These are phyloP conservation scores for Fusarium dimerum DNA, from an alignment of 2,329 filamentous ascomycete genomes.

Conservation along the genomic window DNA sequence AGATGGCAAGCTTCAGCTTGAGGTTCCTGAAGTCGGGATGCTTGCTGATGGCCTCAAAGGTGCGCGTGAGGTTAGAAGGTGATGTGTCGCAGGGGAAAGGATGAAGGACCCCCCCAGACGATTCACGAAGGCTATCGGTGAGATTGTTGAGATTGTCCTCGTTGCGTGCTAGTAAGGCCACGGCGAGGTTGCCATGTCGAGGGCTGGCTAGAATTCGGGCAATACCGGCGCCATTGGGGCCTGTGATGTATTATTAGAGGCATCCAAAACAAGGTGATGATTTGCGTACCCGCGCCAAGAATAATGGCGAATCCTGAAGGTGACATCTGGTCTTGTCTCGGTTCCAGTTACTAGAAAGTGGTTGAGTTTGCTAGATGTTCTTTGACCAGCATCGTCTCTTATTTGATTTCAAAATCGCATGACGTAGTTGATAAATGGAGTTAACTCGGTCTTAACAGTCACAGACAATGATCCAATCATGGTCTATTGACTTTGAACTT, in stretches of 20 bases:
- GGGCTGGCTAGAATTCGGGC: constrained; percentile 39
- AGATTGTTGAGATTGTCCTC: constrained; percentile 29
- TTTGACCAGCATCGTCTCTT: no score
- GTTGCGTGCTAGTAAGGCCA: constrained; percentile 21
- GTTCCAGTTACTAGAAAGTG: no score
- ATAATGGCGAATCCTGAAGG: constrained; percentile 52
- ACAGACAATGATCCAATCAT: no score
- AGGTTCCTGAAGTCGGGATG: constrained; percentile 49
- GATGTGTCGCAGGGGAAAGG: constrained; percentile 18
- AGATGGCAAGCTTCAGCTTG: constrained; percentile 54
- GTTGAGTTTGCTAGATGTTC: no score
- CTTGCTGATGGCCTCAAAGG: constrained; percentile 40
- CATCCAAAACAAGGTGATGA: constrained; percentile 25
- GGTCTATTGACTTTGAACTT: no score
- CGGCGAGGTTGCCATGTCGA: constrained; percentile 16
- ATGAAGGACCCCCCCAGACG: constrained; percentile 39
- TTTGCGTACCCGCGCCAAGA: constrained; percentile 48
- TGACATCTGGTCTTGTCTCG: no score
- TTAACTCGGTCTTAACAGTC: no score
- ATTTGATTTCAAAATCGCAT: no score
- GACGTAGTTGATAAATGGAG: no score
- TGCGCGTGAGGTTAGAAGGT: constrained; percentile 5
- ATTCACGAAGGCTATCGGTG: constrained; percentile 42
- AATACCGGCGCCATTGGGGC: constrained; percentile 48
- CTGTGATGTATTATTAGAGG: constrained; percentile 1